Conservation (phyloP, 306 rosid genomes). For the Begonia peltatifolia region DNA sequence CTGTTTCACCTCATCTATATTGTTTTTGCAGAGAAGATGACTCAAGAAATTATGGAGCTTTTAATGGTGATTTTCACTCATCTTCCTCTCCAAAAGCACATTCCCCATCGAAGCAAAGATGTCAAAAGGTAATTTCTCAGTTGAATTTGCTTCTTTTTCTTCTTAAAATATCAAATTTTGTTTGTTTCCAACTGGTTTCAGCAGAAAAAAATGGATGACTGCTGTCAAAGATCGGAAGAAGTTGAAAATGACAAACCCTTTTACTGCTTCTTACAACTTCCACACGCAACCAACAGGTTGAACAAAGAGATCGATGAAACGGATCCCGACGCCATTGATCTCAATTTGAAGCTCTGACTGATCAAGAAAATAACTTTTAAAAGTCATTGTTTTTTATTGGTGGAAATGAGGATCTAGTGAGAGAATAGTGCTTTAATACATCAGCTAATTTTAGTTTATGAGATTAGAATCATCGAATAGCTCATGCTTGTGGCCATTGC, state of each 20-base stretch:
- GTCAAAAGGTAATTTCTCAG: conserved; percentile 13
- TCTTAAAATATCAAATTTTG: background rate
- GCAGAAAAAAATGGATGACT: conserved; percentile 18
- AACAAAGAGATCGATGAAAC: conserved; percentile 12
- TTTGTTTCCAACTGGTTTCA: background rate
- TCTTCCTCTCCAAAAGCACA: too few species aligned
- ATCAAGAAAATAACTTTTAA: too few species aligned
- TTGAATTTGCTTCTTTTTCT: conserved; percentile 8
- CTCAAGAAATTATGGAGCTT: too few species aligned
- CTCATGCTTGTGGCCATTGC: too few species aligned
- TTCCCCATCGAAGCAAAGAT: conserved; percentile 17
- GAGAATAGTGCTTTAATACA: too few species aligned
- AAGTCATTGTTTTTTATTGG: too few species aligned
- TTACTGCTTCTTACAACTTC: conserved; percentile 23
- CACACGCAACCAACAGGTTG: conserved; percentile 6
- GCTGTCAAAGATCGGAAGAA: conserved; percentile 10
- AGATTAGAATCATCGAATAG: too few species aligned
- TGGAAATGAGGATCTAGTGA: too few species aligned
- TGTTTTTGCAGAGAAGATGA: too few species aligned
- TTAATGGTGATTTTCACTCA: too few species aligned
- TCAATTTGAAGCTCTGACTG: conserved; percentile 28
- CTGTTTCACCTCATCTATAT: too few species aligned
- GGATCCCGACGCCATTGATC: conserved; percentile 22
- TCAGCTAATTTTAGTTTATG: too few species aligned
- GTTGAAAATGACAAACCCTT: conserved; percentile 15